Base-by-base conservation (phyloP, 2,329 filamentous ascomycete genomes). In the Microcyclospora pomicola region DNA sequence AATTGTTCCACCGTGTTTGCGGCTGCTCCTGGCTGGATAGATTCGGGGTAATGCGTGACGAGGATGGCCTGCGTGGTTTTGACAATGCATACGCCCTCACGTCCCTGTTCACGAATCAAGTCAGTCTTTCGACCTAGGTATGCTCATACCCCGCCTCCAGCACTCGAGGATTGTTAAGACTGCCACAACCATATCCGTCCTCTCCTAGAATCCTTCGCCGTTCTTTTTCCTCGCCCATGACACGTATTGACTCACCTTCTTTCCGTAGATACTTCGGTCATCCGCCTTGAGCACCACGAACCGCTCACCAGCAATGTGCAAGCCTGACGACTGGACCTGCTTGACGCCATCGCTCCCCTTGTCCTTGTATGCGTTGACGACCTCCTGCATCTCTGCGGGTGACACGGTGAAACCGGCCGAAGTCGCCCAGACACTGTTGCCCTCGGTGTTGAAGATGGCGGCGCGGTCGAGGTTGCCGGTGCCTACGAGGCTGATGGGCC, bases 51-150 rank as follows among this genome's bases (percentile, higher is more conserved):
- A 69, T 94, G 85, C 51, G 77, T 82, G 59, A 98, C 66, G 59
- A 98, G 75, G 60, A 96, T 78, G 51, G 86, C 84, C 66, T 92
- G 80, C 56, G 72, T 79, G 54, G 88, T 92, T 72, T 92, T 93
- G 64, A 79, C 78, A 53, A 91, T 75, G 58, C 80, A 71, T 54
- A 94, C 65, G 49, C 91, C 91, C 59, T 80, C 75, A 59, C 80
- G 83, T 52, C 82, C 85, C 79, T 83, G 45, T 24, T 12, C 19
- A 34, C 28, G n/a, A 42, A 5, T 24, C 19, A 24, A 24, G 19
- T 35, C n/a, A 36, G 30, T 34, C 14, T 19, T 34, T 35, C 31
- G 29, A 16, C 15, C n/a, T 24, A 7, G 15, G 19, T 19, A 29
- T 11, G 13, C 37, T 33, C 11, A n/a, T 34, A 11, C 19, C 28